Percentiles rank a stretch among this genome's conserved stretches.
phyloP scores from a whole-genome alignment of 495 filamentous ascomycete species.

The Cetradonia linearis region DNA sequence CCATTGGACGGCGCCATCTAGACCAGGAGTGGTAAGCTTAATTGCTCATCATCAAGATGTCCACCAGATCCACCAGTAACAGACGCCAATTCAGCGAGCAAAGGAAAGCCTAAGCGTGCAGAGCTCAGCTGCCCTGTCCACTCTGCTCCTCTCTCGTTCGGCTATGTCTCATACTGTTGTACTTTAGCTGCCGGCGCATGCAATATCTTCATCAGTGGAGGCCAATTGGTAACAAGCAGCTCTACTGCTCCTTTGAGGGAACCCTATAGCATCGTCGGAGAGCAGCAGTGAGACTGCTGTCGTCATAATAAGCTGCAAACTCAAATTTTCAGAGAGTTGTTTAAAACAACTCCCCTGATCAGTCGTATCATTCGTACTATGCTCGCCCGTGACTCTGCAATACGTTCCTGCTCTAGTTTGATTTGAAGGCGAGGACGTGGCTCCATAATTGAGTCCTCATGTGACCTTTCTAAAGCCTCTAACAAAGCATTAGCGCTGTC shows the following conservation, averaged over 20 bases:
- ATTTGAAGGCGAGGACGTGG: slow-evolving; percentile 12
- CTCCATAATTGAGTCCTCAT: slow-evolving; percentile 10
- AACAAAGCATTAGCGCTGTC: slow-evolving; percentile 13
- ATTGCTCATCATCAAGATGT: slow-evolving; percentile 7
- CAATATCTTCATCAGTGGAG: not conserved
- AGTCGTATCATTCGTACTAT: not conserved
- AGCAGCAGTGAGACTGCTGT: not conserved
- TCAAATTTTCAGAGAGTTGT: not conserved
- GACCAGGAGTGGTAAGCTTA: slow-evolving; percentile 10
- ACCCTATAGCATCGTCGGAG: not conserved
- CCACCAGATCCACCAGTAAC: slow-evolving; percentile 10
- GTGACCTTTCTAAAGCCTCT: slow-evolving; percentile 11
- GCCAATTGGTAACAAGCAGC: not conserved
- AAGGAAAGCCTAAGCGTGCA: slow-evolving; percentile 7
- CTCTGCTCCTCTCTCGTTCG: not conserved
- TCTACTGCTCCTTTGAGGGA: not conserved
- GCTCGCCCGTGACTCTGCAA: slow-evolving; percentile 2
- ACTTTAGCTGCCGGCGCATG: slow-evolving; percentile 8
- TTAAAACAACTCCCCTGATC: slow-evolving; percentile 1
- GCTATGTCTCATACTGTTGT: not conserved
- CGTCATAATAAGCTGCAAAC: slow-evolving; percentile 1
- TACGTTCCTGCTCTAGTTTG: slow-evolving; percentile 13
- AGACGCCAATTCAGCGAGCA: slow-evolving; percentile 1
- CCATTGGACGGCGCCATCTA: slow-evolving; percentile 1
- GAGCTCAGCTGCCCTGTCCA: slow-evolving; percentile 1